Base-by-base conservation (phyloP, 495 filamentous ascomycete species). In the Eremomyces bilateralis region DNA sequence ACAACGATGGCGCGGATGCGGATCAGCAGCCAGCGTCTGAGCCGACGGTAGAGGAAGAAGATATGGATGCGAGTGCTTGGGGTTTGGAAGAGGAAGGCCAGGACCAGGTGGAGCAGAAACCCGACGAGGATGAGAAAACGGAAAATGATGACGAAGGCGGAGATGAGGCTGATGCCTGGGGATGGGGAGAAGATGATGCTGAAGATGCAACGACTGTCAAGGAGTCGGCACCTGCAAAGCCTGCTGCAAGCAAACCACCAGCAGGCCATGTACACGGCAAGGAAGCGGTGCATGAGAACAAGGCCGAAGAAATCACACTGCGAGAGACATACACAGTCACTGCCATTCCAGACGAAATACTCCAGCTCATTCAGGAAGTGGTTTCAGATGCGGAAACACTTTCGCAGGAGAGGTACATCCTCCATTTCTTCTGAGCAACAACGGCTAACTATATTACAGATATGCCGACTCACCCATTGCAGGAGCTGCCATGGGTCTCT, bases 311-410 rank as follows among this genome's bases (percentile, higher is more conserved):
- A 42, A 52, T 95, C 35, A 85, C 76, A 0, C 54, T 97, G 34
- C 80, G 63, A 43, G 88, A 97, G 53, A 73, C 61, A 1, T 94
- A 92, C 53, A 83, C 71, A 35, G 71, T 88, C 19, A 92, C 85
- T 5, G 72, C 76, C 19, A 70, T 93, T 41, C 88, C 88, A 1
- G 70, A 78, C 32, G 63, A 69, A 2, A 64, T 94, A 10, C 54
- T 92, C 15, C 59, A 64, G 15, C 64, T 88, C 40, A 67, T 97
- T 35, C 58, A 58, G 22, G 60, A 69, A 22, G 63, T 90, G 22
- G 60, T 82, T 34, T 52, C 65, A 29, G 82, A 93, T 43, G 76
- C 73, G 4, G 65, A 70, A 13, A 15, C 19, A 57, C 61, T 25
- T 60, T 91, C 25, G 59, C 63, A 10, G 48, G 56, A 27, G 59